Base-by-base conservation (phyloP, 2,329 filamentous ascomycete genomes). In the Canariomyces notabilis region DNA sequence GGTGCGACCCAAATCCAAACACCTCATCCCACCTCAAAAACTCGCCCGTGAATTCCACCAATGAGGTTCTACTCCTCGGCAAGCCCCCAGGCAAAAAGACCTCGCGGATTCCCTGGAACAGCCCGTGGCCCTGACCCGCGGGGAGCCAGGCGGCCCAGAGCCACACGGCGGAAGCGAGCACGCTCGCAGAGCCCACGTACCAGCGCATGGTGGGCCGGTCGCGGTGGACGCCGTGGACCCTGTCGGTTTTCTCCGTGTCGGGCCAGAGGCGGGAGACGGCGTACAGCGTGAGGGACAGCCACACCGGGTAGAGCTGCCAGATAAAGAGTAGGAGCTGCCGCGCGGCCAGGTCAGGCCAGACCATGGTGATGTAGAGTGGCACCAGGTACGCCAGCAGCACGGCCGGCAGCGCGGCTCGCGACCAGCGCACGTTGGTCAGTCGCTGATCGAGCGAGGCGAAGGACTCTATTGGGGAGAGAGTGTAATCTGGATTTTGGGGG, bases 221-320 rank as follows among this genome's bases (percentile, higher is more conserved):
- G 14, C 26, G 11, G 34, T 18, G 19, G 14, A 29, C 11, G 18
- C 16, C 16, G 8, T 16, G 29, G 7, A 52, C 2, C 37, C 45
- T 49, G 29, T 56, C 54, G 2, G n/a, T 6, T 3, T 18, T 33
- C 21, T 23, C 43, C 7, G 48, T 52, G 12, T 56, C 48, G 4
- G 33, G 32, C 14, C 26, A 21, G 3, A 37, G 3, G 6, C 31
- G 33, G 1, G 32, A 46, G 2, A 46, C 3, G 2, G 7, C 36
- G 18, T 22, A 44, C 15, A 41, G 15, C 9, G 31, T 23, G 8
- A 48, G 11, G 1, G 54, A 26, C 11, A 51, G 14, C 37, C 37
- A 53, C 2, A 51, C 15, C 0, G 54, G 52, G 32, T 46, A 54
- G 0, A 50, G 41, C 44, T 54, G 52, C 52, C 49, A 54, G 31